A percentile compares a stretch with the other conserved stretches of the same genome.
Conservation (phyloP, 495 filamentous ascomycete species). For the Amphirosellinia nigrospora region DNA sequence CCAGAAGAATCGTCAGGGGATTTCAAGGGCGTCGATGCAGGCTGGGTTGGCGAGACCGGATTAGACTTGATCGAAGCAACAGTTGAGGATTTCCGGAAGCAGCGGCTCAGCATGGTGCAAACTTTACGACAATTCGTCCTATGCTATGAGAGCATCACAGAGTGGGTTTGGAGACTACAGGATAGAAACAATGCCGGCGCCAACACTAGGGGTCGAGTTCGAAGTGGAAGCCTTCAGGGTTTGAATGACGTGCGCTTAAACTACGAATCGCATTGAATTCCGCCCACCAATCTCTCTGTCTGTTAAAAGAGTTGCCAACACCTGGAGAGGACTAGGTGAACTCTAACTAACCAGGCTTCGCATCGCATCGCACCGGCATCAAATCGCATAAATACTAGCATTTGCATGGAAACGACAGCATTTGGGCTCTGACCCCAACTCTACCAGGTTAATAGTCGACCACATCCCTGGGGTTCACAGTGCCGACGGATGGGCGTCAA, state of each 20-base stretch:
- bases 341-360: not conserved
- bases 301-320: not conserved
- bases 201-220: conserved; percentile 43
- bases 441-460: not conserved
- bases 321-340: not conserved
- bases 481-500: conserved; percentile 18
- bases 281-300: not conserved
- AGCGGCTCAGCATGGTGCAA: conserved; percentile 96
- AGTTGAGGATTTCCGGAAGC: conserved; percentile 85
- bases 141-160: conserved; percentile 93
- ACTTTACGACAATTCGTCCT: conserved; percentile 92
- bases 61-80: conserved; percentile 83
- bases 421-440: conserved; percentile 7
- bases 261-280: not conserved
- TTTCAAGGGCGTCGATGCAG: conserved; percentile 41
- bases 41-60: conserved; percentile 57
- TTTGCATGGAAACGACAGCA: conserved; percentile 33
- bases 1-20: conserved; percentile 4
- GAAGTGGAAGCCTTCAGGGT: conserved; percentile 38
- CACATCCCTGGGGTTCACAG: not conserved
- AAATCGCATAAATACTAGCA: conserved; percentile 26
- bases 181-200: conserved; percentile 45
- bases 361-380: conserved; percentile 2
- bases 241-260: conserved; percentile 19
- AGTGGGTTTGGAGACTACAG: conserved; percentile 71